Conservation (phyloP, 495 filamentous ascomycete species). For the Xylaria longipes region DNA sequence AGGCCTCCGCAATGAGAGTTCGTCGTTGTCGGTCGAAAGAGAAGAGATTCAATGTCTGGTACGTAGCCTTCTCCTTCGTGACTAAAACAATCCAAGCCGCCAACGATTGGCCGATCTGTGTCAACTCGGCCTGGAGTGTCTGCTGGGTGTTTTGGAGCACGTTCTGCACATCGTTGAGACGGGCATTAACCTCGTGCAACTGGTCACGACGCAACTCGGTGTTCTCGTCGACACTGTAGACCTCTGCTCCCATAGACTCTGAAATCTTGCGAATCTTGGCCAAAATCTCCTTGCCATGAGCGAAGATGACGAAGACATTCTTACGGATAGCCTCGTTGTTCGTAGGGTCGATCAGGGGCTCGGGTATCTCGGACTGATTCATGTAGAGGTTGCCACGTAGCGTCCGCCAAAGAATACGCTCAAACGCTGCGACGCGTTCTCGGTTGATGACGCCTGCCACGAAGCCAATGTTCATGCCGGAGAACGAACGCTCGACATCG, state of each 20-base stretch:
- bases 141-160: conserved; percentile 96
- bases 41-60: conserved; percentile 92
- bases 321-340: conserved; percentile 92
- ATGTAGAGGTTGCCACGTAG: conserved; percentile 98
- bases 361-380: conserved; percentile 98
- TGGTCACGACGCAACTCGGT: conserved; percentile 91
- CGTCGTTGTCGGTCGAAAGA: conserved; percentile 96
- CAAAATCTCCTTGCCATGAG: conserved; percentile 96
- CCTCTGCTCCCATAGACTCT: conserved; percentile 90
- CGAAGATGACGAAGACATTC: conserved; percentile 99
- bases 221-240: conserved; percentile 98
- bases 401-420: conserved; percentile 96
- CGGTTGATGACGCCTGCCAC: conserved; percentile 96
- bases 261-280: conserved; percentile 99
- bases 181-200: conserved; percentile 93
- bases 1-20: conserved; percentile 96
- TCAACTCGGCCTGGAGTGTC: conserved; percentile 90
- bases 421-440: conserved; percentile 92
- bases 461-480: conserved; percentile 98
- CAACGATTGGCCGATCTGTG: conserved; percentile 86
- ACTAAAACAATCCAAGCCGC: conserved; percentile 96
- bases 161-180: conserved; percentile 85
- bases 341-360: conserved; percentile 89
- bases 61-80: conserved; percentile 98
- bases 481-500: conserved; percentile 84